These are phyloP conservation scores for Ceratonia siliqua DNA, from an alignment of 306 rosid species.

Conservation along the genomic window DNA sequence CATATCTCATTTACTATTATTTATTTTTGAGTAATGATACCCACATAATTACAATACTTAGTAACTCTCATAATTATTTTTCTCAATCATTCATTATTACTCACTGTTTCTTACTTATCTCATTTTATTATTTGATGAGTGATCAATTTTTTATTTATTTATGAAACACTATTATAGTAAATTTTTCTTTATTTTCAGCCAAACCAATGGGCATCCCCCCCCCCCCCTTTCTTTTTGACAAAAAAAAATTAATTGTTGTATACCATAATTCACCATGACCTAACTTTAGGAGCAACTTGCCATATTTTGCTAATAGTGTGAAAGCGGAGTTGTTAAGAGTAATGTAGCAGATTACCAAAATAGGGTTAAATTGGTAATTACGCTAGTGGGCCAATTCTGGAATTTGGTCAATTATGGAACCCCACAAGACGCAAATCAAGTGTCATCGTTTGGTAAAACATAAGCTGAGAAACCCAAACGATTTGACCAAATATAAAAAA, in stretches of 20 bases:
- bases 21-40: not conserved
- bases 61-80: too few species aligned
- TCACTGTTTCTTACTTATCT: too few species aligned
- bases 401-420: conserved; percentile 35
- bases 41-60: too few species aligned
- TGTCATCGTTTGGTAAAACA: conserved; percentile 38
- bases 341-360: not conserved
- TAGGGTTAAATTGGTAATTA: conserved; percentile 15
- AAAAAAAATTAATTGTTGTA: too few species aligned
- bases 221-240: not conserved
- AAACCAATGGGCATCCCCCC: too few species aligned
- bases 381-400: not conserved
- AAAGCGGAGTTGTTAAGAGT: not conserved
- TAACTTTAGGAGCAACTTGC: not conserved
- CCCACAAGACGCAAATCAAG: conserved; percentile 38
- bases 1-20: not conserved
- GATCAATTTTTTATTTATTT: too few species aligned
- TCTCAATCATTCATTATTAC: too few species aligned
- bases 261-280: not conserved
- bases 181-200: too few species aligned
- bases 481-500: too few species aligned
- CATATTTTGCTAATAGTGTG: not conserved
- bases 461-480: conserved; percentile 47
- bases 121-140: too few species aligned
- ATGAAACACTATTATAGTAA: too few species aligned